phyloP scores from a whole-genome alignment of 2,329 filamentous ascomycete genomes.

The Colletotrichum sp. region DNA sequence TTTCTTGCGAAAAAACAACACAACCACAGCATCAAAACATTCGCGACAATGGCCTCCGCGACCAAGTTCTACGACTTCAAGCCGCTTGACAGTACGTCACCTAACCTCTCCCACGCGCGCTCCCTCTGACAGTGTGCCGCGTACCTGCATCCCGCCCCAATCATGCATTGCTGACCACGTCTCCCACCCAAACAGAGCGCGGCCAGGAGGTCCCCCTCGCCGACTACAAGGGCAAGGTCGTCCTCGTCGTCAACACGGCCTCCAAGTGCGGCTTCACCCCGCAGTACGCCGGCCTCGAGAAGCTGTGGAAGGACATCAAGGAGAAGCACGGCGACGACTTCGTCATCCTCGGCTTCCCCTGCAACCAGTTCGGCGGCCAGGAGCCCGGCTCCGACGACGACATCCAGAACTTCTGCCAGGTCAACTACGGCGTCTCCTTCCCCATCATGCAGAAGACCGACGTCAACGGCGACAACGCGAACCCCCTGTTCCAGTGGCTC shows the following conservation, averaged over 20 bases:
- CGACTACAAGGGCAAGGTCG: slow-evolving; percentile 86
- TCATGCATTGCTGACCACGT: background rate
- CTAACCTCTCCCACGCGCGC: background rate
- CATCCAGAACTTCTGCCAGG: slow-evolving; percentile 83
- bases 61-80: slow-evolving; percentile 80
- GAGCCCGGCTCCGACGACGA: slow-evolving; percentile 85
- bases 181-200: slow-evolving; percentile 60
- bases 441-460: slow-evolving; percentile 91
- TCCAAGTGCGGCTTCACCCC: slow-evolving; percentile 99
- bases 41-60: slow-evolving; percentile 41
- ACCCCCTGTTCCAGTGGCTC: slow-evolving; percentile 80
- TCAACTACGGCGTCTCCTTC: slow-evolving; percentile 95
- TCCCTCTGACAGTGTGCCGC: background rate
- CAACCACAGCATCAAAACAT: background rate
- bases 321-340: slow-evolving; percentile 76
- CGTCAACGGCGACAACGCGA: slow-evolving; percentile 85
- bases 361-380: slow-evolving; percentile 95
- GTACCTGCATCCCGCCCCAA: background rate
- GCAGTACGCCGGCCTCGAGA: slow-evolving; percentile 90
- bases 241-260: slow-evolving; percentile 96
- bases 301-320: slow-evolving; percentile 81
- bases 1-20: background rate
- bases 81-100: slow-evolving; percentile 76
- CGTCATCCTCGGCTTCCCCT: slow-evolving; percentile 91
- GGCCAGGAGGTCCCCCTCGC: slow-evolving; percentile 73